Evolutionary conservation across 208 protist genomes (phyloP).

Genomic region (Vickermania ingenoplastis): DNA sequence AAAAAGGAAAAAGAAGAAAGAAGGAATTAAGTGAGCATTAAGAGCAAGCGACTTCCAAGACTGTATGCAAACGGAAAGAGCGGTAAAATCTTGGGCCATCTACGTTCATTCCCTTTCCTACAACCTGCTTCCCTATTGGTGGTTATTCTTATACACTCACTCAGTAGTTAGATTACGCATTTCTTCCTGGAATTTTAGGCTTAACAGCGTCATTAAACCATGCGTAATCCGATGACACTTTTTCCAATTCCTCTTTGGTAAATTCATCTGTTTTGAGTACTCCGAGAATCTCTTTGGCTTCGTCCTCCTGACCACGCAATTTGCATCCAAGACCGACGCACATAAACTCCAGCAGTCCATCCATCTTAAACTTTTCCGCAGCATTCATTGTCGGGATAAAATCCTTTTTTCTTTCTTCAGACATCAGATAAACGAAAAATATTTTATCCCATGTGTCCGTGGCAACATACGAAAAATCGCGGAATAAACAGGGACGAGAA

Average conservation of each 20-base stretch:
- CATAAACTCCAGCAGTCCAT: constrained; percentile 67
- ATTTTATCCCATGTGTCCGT: constrained; percentile 61
- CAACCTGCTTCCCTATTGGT: not conserved
- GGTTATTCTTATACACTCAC: constrained; percentile 1
- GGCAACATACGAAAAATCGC: constrained; percentile 47
- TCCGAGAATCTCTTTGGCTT: constrained; percentile 49
- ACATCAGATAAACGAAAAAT: constrained; percentile 43
- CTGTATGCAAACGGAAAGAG: not conserved
- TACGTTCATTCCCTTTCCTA: too few relatives aligned
- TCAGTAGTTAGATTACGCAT: not conserved
- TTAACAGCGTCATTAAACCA: constrained; percentile 55
- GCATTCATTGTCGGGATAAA: constrained; percentile 60
- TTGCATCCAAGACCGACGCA: constrained; percentile 61
- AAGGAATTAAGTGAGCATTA: not conserved
- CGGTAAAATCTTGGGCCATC: too few relatives aligned
- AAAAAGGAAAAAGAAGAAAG: constrained; percentile 10
- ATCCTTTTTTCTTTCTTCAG: constrained; percentile 23
- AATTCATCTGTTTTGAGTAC: constrained; percentile 25
- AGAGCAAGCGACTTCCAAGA: not conserved
- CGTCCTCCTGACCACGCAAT: constrained; percentile 49
- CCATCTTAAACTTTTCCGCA: constrained; percentile 61
- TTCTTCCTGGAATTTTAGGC: constrained; percentile 14
- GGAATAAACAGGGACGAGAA: constrained; percentile 53
- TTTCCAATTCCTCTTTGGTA: constrained; percentile 27
- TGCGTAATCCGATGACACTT: constrained; percentile 30